phyloP scores from a whole-genome alignment of 1,284 basidiomycete genomes.

The Singerocomus inundabilis region DNA sequence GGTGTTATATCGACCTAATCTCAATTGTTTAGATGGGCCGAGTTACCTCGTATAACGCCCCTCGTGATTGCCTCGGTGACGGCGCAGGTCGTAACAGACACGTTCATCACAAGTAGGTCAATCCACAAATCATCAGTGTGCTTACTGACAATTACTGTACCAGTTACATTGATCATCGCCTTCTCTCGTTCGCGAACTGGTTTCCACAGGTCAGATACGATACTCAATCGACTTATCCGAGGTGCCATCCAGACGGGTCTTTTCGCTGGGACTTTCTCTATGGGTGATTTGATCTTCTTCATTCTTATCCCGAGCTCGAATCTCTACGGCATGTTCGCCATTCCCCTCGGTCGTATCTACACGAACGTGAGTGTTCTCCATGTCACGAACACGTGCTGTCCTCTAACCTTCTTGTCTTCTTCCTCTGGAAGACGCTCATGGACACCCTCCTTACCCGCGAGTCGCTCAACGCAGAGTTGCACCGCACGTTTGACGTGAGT shows the following conservation, averaged over 20 bases:
- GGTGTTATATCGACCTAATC: not conserved
- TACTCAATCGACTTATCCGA: slow-evolving; percentile 46
- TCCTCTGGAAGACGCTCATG: slow-evolving; percentile 13
- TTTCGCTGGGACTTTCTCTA: slow-evolving; percentile 44
- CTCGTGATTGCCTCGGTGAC: slow-evolving; percentile 40
- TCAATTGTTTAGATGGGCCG: slow-evolving; percentile 23
- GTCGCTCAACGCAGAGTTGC: slow-evolving; percentile 7
- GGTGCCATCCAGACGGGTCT: slow-evolving; percentile 47
- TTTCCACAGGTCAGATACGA: too few species aligned
- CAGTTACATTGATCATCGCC: slow-evolving; percentile 33
- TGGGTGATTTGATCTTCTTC: slow-evolving; percentile 44
- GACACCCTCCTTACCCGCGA: slow-evolving; percentile 17
- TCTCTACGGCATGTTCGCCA: slow-evolving; percentile 35
- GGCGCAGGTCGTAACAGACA: slow-evolving; percentile 40
- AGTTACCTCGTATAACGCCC: slow-evolving; percentile 22
- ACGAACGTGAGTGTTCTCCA: slow-evolving; percentile 27
- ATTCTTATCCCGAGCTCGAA: slow-evolving; percentile 24
- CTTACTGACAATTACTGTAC: slow-evolving; percentile 10
- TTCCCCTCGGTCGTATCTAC: slow-evolving; percentile 34
- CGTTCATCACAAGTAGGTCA: slow-evolving; percentile 39
- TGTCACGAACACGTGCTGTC: not conserved
- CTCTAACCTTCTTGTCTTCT: not conserved
- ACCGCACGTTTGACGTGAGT: not conserved
- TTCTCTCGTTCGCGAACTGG: too few species aligned
- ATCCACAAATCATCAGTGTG: not conserved